Evolutionary conservation across 345 rosid genomes (phyloP).

Genomic region (Hibiscus syriacus): DNA sequence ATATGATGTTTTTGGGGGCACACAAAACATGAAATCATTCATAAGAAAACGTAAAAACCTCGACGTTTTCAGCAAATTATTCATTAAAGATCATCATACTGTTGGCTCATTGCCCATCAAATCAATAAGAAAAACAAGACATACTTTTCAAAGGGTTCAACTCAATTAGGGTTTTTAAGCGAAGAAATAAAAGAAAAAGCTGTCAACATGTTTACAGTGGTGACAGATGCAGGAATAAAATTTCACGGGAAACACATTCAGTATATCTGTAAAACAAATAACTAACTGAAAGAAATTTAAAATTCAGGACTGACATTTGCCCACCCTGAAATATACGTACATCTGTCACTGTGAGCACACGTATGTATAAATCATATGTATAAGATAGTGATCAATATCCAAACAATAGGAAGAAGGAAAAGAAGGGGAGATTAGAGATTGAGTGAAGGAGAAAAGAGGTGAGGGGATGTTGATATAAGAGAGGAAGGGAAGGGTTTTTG

Average conservation of each 20-base stretch:
- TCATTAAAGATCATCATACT: background rate
- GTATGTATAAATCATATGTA: background rate
- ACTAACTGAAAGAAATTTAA: no score
- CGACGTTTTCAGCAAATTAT: background rate
- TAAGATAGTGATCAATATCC: background rate
- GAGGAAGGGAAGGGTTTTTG: slow-evolving; percentile 16
- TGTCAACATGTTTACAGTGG: no score
- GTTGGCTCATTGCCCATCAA: no score
- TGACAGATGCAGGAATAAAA: no score
- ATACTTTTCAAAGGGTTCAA: background rate
- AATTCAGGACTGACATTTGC: no score
- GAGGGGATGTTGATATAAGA: slow-evolving; percentile 19
- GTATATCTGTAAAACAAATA: no score
- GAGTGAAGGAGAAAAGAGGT: slow-evolving; percentile 8
- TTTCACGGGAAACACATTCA: no score
- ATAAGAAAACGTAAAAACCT: background rate
- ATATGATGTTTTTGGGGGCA: background rate
- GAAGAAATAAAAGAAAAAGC: background rate
- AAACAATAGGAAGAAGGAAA: background rate
- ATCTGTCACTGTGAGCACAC: no score
- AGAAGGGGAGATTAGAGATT: background rate
- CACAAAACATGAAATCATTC: background rate
- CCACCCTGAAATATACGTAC: no score
- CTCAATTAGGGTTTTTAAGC: background rate
- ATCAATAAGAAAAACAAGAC: no score